These are phyloP conservation scores for Alternaria gaisen DNA, from an alignment of 2,329 filamentous ascomycete genomes.

Conservation along the genomic window DNA sequence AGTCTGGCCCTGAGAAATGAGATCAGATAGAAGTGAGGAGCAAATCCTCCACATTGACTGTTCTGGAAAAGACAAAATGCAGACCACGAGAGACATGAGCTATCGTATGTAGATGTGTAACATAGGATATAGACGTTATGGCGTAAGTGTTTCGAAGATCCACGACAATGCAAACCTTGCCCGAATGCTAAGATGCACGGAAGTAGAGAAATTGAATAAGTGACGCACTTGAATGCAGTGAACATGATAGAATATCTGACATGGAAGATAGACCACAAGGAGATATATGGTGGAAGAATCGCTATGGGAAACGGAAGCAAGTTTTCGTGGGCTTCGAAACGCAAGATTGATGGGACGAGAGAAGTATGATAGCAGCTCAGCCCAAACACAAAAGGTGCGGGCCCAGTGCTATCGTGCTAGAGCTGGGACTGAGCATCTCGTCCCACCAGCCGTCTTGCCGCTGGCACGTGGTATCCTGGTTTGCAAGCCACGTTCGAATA, in stretches of 20 bases:
- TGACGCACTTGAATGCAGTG: background rate
- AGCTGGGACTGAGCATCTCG: slow-evolving; percentile 43
- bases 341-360: too few relatives aligned
- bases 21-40: background rate
- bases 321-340: background rate
- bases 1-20: background rate
- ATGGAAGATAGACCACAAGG: background rate
- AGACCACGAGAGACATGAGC: background rate
- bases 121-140: background rate
- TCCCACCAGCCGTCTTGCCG: slow-evolving; percentile 45
- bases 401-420: slow-evolving; percentile 32
- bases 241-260: background rate
- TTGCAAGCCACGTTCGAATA: slow-evolving; percentile 42
- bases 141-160: background rate
- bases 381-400: slow-evolving; percentile 28
- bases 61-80: background rate
- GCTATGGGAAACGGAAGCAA: background rate
- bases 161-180: background rate
- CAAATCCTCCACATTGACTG: background rate
- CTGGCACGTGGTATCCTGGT: slow-evolving; percentile 34
- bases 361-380: slow-evolving; percentile 1
- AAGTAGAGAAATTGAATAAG: background rate
- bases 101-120: background rate
- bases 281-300: background rate
- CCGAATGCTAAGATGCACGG: background rate